Evolutionary conservation across 139 green algal species (phyloP), one percentile per base, ranked within the genome.

Genomic region (Diplosphaera chodatii): DNA sequence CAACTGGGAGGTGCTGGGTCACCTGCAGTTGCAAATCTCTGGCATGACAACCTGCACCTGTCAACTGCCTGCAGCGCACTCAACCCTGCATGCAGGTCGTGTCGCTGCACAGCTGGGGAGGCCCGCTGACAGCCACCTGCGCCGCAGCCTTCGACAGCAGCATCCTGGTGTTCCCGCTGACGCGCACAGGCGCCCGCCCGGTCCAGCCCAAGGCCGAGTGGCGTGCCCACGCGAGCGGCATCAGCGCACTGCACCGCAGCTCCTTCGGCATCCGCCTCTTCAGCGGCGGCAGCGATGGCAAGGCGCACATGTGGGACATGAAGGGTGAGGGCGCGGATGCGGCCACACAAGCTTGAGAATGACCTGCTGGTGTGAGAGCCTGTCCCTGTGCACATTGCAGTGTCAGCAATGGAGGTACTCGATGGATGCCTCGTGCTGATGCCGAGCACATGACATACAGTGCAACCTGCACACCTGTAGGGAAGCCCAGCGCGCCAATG

Each of bases 71-170:
- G n/a, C n/a, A n/a, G n/a, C n/a, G n/a, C n/a, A n/a, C n/a, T n/a
- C n/a, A n/a, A n/a, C n/a, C 66, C 40, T 67, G 18, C 30, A 55
- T 74, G 29, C 78, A 86, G 48, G 82, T 89, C 20, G 79, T 72
- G 6, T 90, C 83, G 10, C 78, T 92, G 0, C 72, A 88, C 72
- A n/a, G 41, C 27, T 70, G 89, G n/a, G 83, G 86, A 32, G 79
- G 80, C 25, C 66, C 66, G 25, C 82, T 92, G 32, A 48, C 64
- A 2, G 37, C 32, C 70, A 82, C 74, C 55, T 78, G 77, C 29
- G 78, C 71, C 1, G 81, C 80, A 28, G 71, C 77, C 40, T 75
- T 76, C 63, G 75, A 71, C 13, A 29, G 70, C 31, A 71, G 64
- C 25, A 77, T 85, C 5, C 27, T 80, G 16, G 48, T 90, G 64